Conservation (phyloP, 345 rosid genomes). For the Microthlaspi erraticum region DNA sequence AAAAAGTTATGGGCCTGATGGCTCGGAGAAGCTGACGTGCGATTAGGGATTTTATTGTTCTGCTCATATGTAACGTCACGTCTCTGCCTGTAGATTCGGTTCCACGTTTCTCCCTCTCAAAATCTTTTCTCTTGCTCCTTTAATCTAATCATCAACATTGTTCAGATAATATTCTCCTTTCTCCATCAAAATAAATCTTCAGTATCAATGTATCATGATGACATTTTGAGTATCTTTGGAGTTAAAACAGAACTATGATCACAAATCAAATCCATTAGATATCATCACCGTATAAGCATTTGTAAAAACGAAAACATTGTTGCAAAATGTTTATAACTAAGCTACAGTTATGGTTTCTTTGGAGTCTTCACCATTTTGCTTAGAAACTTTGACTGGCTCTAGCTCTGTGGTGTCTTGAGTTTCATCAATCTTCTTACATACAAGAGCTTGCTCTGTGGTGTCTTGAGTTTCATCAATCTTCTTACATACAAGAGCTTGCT, state of each 20-base stretch:
- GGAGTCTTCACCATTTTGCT: constrained; percentile 26
- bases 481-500: constrained; percentile 7
- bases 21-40: constrained; percentile 44
- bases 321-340: too few species aligned
- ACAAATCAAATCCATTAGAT: not conserved
- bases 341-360: not conserved
- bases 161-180: constrained; percentile 6
- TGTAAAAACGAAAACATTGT: too few species aligned
- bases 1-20: constrained; percentile 28
- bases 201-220: not conserved
- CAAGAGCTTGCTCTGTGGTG: too few species aligned
- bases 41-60: constrained; percentile 41
- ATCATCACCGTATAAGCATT: too few species aligned
- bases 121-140: too few species aligned
- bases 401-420: not conserved
- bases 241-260: not conserved
- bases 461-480: not conserved
- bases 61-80: constrained; percentile 50
- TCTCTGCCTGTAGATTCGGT: constrained; percentile 47
- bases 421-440: too few species aligned
- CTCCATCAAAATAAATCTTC: not conserved
- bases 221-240: not conserved
- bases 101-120: constrained; percentile 38
- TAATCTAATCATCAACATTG: not conserved
- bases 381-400: not conserved